These are phyloP conservation scores for Aspergillus bridgeri DNA, from an alignment of 495 filamentous ascomycete species.

Conservation along the genomic window DNA sequence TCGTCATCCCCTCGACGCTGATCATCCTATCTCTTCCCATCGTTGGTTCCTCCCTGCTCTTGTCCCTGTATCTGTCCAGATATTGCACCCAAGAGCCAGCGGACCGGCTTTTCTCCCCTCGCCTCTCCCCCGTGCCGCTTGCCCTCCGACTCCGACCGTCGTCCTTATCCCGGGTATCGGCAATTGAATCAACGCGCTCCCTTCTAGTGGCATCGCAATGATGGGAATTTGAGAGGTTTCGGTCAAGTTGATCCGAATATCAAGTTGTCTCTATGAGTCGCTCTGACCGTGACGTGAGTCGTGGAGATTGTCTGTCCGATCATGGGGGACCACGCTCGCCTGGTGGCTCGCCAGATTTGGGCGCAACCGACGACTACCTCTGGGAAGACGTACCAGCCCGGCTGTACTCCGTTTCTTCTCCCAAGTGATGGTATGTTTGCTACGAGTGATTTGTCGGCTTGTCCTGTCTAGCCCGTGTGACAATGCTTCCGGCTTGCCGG, in stretches of 20 bases:
- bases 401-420: conserved; percentile 62
- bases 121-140: neutral
- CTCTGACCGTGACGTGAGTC: conserved; percentile 21
- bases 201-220: neutral
- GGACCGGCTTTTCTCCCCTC: neutral
- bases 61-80: neutral
- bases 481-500: neutral
- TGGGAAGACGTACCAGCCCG: conserved; percentile 34
- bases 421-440: conserved; percentile 47
- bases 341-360: conserved; percentile 52
- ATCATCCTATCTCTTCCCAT: neutral
- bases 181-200: neutral
- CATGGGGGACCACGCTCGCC: conserved; percentile 37
- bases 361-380: conserved; percentile 45
- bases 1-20: neutral
- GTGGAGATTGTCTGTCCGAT: conserved; percentile 20
- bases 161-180: neutral
- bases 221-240: conserved; percentile 13
- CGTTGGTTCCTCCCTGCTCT: neutral
- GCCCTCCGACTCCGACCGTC: neutral
- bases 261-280: conserved; percentile 23
- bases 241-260: conserved; percentile 8
- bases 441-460: neutral
- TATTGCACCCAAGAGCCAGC: neutral
- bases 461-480: neutral